phyloP scores from a whole-genome alignment of 1,284 basidiomycete species.

The Mycena citricolor region DNA sequence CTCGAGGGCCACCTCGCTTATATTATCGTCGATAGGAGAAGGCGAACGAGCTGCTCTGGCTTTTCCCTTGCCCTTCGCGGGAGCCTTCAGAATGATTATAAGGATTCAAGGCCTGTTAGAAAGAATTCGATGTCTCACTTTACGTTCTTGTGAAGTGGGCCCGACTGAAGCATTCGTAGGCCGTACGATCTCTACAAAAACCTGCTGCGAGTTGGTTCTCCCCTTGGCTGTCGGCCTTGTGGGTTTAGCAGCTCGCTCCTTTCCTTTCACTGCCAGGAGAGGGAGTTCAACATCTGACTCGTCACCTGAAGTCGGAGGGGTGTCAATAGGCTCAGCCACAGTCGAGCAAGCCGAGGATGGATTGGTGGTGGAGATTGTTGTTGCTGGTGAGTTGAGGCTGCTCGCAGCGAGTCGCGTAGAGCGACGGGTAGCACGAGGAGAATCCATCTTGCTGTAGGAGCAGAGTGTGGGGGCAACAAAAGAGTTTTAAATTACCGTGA shows the following conservation, averaged over 20 bases:
- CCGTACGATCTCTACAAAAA: slow-evolving; percentile 46
- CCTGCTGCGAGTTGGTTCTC: slow-evolving; percentile 38
- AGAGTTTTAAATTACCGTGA: no score
- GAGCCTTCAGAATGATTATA: slow-evolving; percentile 10
- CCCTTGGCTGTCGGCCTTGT: slow-evolving; percentile 41
- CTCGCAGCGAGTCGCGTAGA: slow-evolving; percentile 10
- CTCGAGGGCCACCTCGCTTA: slow-evolving; percentile 36
- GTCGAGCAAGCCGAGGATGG: slow-evolving; percentile 18
- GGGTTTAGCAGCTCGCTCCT: neutral
- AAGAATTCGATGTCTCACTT: neutral
- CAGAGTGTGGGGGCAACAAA: no score
- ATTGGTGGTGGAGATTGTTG: slow-evolving; percentile 14
- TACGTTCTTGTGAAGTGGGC: neutral
- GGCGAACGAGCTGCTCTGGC: slow-evolving; percentile 34
- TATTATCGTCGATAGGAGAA: slow-evolving; percentile 16
- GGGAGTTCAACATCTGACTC: slow-evolving; percentile 23
- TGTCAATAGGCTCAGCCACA: slow-evolving; percentile 15
- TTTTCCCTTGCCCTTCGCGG: slow-evolving; percentile 39
- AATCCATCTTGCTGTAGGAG: no score
- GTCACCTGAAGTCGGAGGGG: slow-evolving; percentile 22
- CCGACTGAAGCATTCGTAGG: neutral
- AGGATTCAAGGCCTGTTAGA: neutral
- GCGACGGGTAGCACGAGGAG: slow-evolving; percentile 16
- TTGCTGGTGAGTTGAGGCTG: slow-evolving; percentile 7
- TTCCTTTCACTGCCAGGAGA: neutral